Evolutionary conservation across 352 stramenopile species (phyloP).

Genomic region (Achlya hypogyna): DNA sequence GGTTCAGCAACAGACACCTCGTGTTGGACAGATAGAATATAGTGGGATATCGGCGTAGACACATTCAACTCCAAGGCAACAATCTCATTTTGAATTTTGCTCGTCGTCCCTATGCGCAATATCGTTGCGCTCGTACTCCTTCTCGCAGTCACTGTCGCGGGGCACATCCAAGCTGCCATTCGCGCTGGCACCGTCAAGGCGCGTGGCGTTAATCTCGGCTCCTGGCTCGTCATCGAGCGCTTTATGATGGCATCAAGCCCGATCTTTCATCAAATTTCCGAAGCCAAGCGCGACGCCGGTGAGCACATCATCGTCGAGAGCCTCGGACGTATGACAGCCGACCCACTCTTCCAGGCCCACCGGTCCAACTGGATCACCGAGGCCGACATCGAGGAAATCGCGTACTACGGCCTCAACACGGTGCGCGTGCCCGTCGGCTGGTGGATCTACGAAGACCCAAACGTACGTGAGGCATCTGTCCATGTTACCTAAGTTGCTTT

Average conservation of each 20-base stretch:
- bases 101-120: too few relatives aligned
- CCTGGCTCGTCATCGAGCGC: constrained; percentile 31
- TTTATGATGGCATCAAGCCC: constrained; percentile 71
- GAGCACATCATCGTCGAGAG: constrained; percentile 44
- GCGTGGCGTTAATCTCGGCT: not conserved
- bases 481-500: too few relatives aligned
- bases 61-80: too few relatives aligned
- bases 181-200: too few relatives aligned
- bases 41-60: too few relatives aligned
- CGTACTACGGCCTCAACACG: constrained; percentile 50
- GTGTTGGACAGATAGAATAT: too few relatives aligned
- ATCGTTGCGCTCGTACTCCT: too few relatives aligned
- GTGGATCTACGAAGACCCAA: constrained; percentile 67
- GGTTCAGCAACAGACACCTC: too few relatives aligned
- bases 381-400: constrained; percentile 55
- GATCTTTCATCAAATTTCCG: constrained; percentile 60
- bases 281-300: constrained; percentile 36
- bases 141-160: too few relatives aligned
- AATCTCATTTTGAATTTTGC: too few relatives aligned
- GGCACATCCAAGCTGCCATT: too few relatives aligned
- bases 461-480: too few relatives aligned
- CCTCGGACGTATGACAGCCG: constrained; percentile 38
- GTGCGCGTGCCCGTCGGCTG: constrained; percentile 70
- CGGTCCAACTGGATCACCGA: constrained; percentile 72
- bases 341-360: constrained; percentile 58